Conservation (phyloP, 495 filamentous ascomycete genomes). For the Daldinia decipiens region DNA sequence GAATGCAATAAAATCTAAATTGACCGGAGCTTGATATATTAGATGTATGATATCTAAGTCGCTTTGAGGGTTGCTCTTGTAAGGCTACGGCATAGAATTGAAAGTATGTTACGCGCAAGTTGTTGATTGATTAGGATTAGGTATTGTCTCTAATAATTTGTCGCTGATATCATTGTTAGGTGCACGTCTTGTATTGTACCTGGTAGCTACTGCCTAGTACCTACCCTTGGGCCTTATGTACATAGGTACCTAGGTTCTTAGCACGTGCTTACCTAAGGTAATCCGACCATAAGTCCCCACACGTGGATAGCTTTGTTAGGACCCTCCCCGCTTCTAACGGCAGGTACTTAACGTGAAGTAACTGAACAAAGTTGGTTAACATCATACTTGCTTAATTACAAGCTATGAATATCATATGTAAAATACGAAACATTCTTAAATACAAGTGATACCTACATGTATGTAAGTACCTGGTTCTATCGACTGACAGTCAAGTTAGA, state of each 20-base stretch:
- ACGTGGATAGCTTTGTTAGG: neutral
- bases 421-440: slow-evolving; percentile 10
- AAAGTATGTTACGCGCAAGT: neutral
- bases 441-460: neutral
- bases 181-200: neutral
- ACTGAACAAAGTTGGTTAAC: neutral
- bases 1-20: neutral
- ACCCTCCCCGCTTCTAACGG: slow-evolving; percentile 13
- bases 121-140: neutral
- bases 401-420: slow-evolving; percentile 3
- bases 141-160: neutral
- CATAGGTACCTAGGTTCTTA: too few relatives aligned
- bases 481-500: neutral
- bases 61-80: too few relatives aligned
- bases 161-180: slow-evolving; percentile 13
- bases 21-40: neutral
- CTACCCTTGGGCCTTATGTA: too few relatives aligned
- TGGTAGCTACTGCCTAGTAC: too few relatives aligned
- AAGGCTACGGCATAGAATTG: neutral
- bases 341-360: slow-evolving; percentile 5
- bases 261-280: slow-evolving; percentile 1
- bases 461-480: neutral
- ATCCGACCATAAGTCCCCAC: neutral
- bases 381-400: slow-evolving; percentile 8
- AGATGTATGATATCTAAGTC: neutral